These are phyloP conservation scores for Colletotrichum acutatum DNA, from an alignment of 2,329 filamentous ascomycete species.

Conservation along the genomic window DNA sequence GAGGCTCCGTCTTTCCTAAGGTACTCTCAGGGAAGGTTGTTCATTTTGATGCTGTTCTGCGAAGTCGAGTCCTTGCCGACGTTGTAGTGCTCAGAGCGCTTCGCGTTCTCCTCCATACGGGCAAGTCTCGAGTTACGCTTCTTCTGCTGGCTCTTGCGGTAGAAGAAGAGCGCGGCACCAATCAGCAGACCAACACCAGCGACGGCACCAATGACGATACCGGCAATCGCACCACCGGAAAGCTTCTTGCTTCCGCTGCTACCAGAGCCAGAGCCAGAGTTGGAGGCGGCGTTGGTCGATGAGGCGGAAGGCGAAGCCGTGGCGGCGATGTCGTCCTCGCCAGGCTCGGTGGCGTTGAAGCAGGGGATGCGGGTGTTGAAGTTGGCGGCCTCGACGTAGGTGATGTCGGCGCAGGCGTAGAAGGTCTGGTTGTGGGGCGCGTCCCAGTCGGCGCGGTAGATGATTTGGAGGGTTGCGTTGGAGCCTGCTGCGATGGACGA, in stretches of 20 bases:
- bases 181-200: slow-evolving; percentile 19
- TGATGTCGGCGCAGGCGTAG: slow-evolving; percentile 54
- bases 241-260: slow-evolving; percentile 2
- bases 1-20: background rate
- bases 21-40: slow-evolving; percentile 1
- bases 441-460: slow-evolving; percentile 50
- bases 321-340: slow-evolving; percentile 38
- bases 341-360: slow-evolving; percentile 48
- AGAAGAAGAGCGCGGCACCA: slow-evolving; percentile 27
- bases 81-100: slow-evolving; percentile 21
- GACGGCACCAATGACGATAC: slow-evolving; percentile 32
- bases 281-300: slow-evolving; percentile 11
- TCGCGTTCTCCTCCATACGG: slow-evolving; percentile 30
- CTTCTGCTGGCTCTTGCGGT: slow-evolving; percentile 30
- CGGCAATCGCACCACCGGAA: slow-evolving; percentile 29
- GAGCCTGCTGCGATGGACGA: slow-evolving; percentile 43
- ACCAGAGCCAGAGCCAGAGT: background rate
- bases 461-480: slow-evolving; percentile 54
- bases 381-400: slow-evolving; percentile 43
- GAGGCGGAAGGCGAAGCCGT: slow-evolving; percentile 35
- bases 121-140: slow-evolving; percentile 32
- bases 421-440: slow-evolving; percentile 48
- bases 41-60: slow-evolving; percentile 25
- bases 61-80: slow-evolving; percentile 24
- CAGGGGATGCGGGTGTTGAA: slow-evolving; percentile 44